Percentiles rank a stretch among this genome's conserved stretches.
phyloP scores from a whole-genome alignment of 805 yeast species.

The Isabelozyma pseudorhagii region DNA sequence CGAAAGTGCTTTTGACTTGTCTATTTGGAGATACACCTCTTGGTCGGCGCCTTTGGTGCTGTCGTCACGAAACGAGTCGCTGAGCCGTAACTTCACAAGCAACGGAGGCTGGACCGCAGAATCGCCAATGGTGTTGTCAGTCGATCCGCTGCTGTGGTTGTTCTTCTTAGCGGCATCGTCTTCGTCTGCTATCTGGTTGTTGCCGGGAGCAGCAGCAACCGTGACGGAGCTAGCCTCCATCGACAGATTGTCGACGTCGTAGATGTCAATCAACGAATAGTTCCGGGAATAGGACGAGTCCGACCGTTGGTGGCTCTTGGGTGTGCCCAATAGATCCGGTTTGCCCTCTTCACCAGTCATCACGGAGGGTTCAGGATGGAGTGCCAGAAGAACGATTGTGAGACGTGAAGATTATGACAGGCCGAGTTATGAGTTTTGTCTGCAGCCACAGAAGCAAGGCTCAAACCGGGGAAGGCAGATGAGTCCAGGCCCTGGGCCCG shows the following conservation, averaged over 20 bases:
- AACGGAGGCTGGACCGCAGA: not conserved
- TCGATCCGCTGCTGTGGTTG: not conserved
- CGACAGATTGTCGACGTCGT: conserved; percentile 22
- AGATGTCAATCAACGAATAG: conserved; percentile 37
- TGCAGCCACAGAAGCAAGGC: too few species aligned
- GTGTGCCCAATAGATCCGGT: not conserved
- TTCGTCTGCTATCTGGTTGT: not conserved
- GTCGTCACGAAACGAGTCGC: not conserved
- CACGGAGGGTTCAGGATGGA: too few species aligned
- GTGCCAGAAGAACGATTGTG: too few species aligned
- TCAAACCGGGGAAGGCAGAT: too few species aligned
- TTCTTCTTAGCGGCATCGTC: not conserved
- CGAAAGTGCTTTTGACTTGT: conserved; percentile 2
- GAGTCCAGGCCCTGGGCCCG: too few species aligned
- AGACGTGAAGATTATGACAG: too few species aligned
- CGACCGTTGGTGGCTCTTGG: conserved; percentile 20
- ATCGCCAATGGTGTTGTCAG: not conserved
- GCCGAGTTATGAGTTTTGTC: too few species aligned
- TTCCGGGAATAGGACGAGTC: conserved; percentile 32
- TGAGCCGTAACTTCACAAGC: not conserved
- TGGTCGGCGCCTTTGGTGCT: not conserved
- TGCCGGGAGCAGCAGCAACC: not conserved
- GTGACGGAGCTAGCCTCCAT: not conserved
- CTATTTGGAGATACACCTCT: not conserved
- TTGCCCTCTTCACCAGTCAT: not conserved